Evolutionary conservation across 345 rosid genomes (phyloP), one percentile per base, ranked within the genome.

Genomic region (Litchi chinensis): DNA sequence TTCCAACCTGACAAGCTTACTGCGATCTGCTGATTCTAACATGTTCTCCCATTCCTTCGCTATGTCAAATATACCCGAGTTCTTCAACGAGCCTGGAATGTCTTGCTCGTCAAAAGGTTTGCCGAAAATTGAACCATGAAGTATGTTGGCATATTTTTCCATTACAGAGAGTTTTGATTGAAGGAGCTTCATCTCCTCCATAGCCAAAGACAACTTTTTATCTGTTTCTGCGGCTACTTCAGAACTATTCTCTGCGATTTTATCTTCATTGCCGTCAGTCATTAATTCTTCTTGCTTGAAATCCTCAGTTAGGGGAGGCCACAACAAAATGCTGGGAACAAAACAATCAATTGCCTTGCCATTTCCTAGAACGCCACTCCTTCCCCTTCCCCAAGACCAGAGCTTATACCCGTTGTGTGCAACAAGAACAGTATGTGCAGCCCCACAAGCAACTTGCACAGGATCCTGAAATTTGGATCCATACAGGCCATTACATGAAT

Each of bases 311-410:
- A 70, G 50, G 22, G 93, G 91, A 43, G 95, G 97, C 98, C 98
- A 91, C 69, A 82, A 65, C 70, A 93, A 91, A 0, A 65, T 24
- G 10, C 85, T 74, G 4, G 98, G 98, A 68, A 79, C 54, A 63
- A 83, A 86, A 84, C 77, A 80, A 80, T 93, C 95, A 0, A 12
- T 37, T 16, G 83, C 78, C 74, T 84, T 77, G 54, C 98, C 93
- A 13, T 87, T 88, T 84, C 98, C 98, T 4, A 95, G 94, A 52
- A 87, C 95, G 21, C 98, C 98, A 50, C 93, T 92, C 84, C 90
- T 88, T 84, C 98, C 98, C 79, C 98, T 86, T 16, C 98, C 98
- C 98, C 98, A 91, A 19, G 97, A 88, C 98, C 98, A 95, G 37
- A 95, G 84, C 83, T 84, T 93, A 72, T 86, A 85, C 62, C 98